Evolutionary conservation across 2,329 filamentous ascomycete genomes (phyloP).

Genomic region (Didymella pinodella): DNA sequence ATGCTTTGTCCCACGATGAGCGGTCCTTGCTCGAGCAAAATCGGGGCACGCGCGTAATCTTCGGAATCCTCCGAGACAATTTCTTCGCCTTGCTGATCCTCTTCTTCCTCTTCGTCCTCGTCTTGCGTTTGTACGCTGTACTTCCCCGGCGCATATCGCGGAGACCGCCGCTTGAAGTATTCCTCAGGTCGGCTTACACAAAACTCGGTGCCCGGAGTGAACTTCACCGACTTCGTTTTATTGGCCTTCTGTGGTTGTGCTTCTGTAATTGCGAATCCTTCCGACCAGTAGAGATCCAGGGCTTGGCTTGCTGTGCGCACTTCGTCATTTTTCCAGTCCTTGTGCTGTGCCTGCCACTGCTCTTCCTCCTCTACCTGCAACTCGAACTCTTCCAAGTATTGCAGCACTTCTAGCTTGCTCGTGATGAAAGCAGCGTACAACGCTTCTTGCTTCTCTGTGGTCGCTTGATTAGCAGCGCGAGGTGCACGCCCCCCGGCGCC

Average conservation of each 20-base stretch:
- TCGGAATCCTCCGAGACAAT: constrained; percentile 32
- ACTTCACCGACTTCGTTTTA: constrained; percentile 26
- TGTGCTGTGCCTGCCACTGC: constrained; percentile 29
- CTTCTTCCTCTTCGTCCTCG: constrained; percentile 13
- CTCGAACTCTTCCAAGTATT: constrained; percentile 34
- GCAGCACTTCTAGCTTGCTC: constrained; percentile 35
- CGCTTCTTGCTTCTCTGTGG: constrained; percentile 34
- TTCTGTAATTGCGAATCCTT: constrained; percentile 18
- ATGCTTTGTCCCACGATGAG: constrained; percentile 4
- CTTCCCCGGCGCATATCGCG: constrained; percentile 42
- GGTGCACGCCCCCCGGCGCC: constrained; percentile 33
- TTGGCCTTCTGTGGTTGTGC: constrained; percentile 9
- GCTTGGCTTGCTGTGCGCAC: constrained; percentile 38
- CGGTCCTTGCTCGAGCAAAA: constrained; percentile 10
- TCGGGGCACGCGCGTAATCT: constrained; percentile 25
- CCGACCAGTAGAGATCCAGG: constrained; percentile 38
- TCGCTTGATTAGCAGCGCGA: constrained; percentile 26
- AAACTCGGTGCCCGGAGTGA: constrained; percentile 35
- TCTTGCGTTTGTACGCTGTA: constrained; percentile 23
- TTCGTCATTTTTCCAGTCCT: constrained; percentile 18
- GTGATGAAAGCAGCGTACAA: constrained; percentile 35
- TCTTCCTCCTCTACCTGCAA: constrained; percentile 30
- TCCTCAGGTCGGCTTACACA: constrained; percentile 30
- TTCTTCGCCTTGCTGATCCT: constrained; percentile 20
- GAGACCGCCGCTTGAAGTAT: constrained; percentile 39